These are phyloP conservation scores for Pyricularia pennisetigena DNA, from an alignment of 2,329 filamentous ascomycete genomes.

Conservation along the genomic window DNA sequence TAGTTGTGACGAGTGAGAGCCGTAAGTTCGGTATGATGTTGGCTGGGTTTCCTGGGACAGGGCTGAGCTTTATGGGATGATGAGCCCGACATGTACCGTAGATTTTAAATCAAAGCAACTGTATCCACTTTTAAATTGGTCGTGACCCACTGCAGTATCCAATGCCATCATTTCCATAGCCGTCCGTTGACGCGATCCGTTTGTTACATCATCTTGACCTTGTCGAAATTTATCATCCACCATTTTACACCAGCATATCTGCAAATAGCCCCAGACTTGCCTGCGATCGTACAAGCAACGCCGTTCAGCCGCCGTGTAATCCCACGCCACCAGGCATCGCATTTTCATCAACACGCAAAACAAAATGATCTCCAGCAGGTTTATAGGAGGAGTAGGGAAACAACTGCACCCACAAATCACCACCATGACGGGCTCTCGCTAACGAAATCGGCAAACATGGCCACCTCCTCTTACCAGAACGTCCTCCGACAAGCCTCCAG, in stretches of 20 bases:
- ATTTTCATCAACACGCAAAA: background rate
- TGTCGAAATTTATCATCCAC: background rate
- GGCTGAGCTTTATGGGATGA: background rate
- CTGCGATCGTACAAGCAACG: background rate
- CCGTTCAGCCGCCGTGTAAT: background rate
- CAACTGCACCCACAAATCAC: background rate
- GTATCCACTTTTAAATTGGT: background rate
- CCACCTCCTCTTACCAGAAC: background rate
- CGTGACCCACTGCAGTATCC: background rate
- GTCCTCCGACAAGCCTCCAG: conserved; percentile 2
- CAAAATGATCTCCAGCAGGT: conserved; percentile 1
- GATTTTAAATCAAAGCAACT: background rate
- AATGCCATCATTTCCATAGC: background rate
- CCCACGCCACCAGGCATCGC: background rate
- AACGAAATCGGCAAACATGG: background rate
- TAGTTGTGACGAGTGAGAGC: background rate
- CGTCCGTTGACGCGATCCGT: background rate
- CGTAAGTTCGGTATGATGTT: background rate
- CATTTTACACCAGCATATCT: background rate
- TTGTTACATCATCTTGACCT: background rate
- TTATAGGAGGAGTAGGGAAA: background rate
- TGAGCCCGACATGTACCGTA: background rate
- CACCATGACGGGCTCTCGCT: background rate
- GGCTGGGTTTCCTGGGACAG: background rate
- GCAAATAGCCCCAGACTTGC: background rate